Evolutionary conservation across 2,329 filamentous ascomycete genomes (phyloP).

Genomic region (Alternaria incomplexa): DNA sequence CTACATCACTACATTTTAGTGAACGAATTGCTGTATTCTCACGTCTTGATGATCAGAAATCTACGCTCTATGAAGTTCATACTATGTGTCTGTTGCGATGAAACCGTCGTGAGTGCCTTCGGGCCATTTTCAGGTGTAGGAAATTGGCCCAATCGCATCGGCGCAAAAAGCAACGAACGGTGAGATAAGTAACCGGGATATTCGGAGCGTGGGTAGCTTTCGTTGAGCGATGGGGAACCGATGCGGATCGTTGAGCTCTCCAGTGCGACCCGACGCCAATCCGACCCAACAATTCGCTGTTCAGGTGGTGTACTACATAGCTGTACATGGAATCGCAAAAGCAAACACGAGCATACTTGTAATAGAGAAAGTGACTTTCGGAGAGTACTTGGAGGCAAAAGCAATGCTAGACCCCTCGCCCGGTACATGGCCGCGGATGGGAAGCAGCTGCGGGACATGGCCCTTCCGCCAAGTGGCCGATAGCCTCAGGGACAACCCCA

Average conservation of each 20-base stretch:
- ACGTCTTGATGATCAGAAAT: slow-evolving; percentile 28
- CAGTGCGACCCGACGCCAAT: background rate
- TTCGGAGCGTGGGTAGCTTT: slow-evolving; percentile 1
- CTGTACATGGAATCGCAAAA: background rate
- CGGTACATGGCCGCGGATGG: background rate
- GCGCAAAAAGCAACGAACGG: slow-evolving; percentile 2
- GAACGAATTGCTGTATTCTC: slow-evolving; percentile 33
- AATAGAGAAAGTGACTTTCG: background rate
- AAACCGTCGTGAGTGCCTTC: background rate
- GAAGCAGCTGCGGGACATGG: slow-evolving; percentile 1
- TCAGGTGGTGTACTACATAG: background rate
- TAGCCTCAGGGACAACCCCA: slow-evolving; percentile 19
- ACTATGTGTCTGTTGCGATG: background rate
- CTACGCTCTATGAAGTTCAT: background rate
- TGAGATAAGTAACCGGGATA: slow-evolving; percentile 14
- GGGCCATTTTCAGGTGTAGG: background rate
- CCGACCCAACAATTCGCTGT: slow-evolving; percentile 7
- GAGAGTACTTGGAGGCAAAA: background rate
- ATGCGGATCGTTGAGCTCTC: slow-evolving; percentile 19
- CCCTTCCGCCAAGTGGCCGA: slow-evolving; percentile 8
- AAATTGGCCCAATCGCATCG: background rate
- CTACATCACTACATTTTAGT: slow-evolving; percentile 39
- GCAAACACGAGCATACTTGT: background rate
- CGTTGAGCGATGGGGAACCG: slow-evolving; percentile 29
- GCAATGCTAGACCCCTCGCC: background rate